phyloP scores from a whole-genome alignment of 2,329 filamentous ascomycete genomes.

The Aspergillaceae sp. region DNA sequence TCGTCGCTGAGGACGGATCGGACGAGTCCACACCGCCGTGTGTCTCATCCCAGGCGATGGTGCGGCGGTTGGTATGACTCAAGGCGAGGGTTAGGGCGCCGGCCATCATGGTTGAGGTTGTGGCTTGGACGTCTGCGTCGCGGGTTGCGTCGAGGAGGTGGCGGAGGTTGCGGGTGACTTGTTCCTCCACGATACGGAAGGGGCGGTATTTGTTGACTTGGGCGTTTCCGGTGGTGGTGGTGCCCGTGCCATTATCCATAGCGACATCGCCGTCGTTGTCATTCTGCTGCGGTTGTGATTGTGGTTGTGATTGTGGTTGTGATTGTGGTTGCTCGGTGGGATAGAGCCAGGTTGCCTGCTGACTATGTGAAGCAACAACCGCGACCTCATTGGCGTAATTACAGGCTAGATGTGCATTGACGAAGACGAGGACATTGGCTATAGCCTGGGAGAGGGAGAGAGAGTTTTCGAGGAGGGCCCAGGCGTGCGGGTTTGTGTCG shows the following conservation, averaged over 20 bases:
- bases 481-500: constrained; percentile 93
- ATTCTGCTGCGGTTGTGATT: constrained; percentile 1
- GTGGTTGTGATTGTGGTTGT: too few relatives aligned
- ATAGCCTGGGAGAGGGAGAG: constrained; percentile 77
- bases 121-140: constrained; percentile 47
- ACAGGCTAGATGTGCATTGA: constrained; percentile 91
- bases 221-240: constrained; percentile 25
- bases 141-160: constrained; percentile 64
- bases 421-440: constrained; percentile 85
- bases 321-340: constrained; percentile 41
- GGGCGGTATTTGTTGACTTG: constrained; percentile 85
- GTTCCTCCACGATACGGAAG: constrained; percentile 77
- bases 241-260: constrained; percentile 37
- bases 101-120: constrained; percentile 76
- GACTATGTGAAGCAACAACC: constrained; percentile 79
- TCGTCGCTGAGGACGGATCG: constrained; percentile 15
- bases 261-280: constrained; percentile 45
- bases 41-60: constrained; percentile 54
- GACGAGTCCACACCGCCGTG: constrained; percentile 31
- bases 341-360: constrained; percentile 83
- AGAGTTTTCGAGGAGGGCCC: constrained; percentile 65
- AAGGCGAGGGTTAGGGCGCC: constrained; percentile 86
- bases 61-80: constrained; percentile 78
- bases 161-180: constrained; percentile 65
- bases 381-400: constrained; percentile 91